Evolutionary conservation across 179 eudicot species (phyloP).

Genomic region (Patellifolia procumbens): DNA sequence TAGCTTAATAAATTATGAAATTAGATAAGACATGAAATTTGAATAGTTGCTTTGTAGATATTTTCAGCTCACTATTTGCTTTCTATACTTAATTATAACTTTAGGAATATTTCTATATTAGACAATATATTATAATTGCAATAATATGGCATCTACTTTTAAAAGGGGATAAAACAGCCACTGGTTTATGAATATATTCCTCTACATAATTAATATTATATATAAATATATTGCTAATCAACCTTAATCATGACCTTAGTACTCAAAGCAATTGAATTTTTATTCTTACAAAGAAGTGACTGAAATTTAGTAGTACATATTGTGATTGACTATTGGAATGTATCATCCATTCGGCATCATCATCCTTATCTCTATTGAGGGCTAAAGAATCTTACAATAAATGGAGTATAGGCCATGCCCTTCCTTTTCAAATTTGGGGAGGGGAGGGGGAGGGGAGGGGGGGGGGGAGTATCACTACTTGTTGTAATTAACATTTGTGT

Average conservation of each 20-base stretch:
- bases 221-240: not conserved
- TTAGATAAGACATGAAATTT: not conserved
- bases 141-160: slow-evolving; percentile 31
- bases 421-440: too few species aligned
- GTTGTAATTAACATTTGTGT: too few species aligned
- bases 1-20: not conserved
- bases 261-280: not conserved
- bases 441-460: too few species aligned
- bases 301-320: not conserved
- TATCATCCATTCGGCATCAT: not conserved
- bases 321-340: not conserved
- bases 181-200: slow-evolving; percentile 31
- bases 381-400: not conserved
- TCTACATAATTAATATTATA: not conserved
- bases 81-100: not conserved
- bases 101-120: slow-evolving; percentile 4
- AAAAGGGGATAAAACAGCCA: slow-evolving; percentile 27
- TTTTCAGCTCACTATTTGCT: slow-evolving; percentile 6
- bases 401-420: not conserved
- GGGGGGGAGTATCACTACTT: too few species aligned
- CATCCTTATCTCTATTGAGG: not conserved
- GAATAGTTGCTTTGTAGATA: slow-evolving; percentile 9
- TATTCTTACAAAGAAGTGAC: not conserved
- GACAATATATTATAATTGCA: not conserved
- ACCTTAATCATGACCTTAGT: not conserved